phyloP scores from a whole-genome alignment of 192 early-diverging fungal species.

The Coemansia pectinata region DNA sequence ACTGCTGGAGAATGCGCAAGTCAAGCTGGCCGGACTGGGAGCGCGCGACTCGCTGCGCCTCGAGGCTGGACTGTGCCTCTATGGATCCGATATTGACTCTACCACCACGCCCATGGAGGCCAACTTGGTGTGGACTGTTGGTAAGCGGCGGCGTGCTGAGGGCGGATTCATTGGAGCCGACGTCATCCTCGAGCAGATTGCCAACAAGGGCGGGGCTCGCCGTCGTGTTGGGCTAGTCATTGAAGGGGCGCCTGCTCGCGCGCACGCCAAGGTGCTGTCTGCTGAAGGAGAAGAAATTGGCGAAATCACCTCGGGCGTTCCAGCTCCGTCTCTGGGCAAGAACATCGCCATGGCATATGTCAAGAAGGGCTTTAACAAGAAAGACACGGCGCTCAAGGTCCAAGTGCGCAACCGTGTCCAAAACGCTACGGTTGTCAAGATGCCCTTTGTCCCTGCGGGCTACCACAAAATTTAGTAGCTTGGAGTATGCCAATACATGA shows the following conservation, averaged over 20 bases:
- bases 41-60: conserved; percentile 93
- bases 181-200: conserved; percentile 82
- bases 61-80: conserved; percentile 97
- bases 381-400: conserved; percentile 87
- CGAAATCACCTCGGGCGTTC: conserved; percentile 89
- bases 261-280: conserved; percentile 67
- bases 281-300: conserved; percentile 69
- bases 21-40: conserved; percentile 92
- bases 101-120: conserved; percentile 91
- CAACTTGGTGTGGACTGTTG: conserved; percentile 93
- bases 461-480: conserved; percentile 65
- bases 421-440: conserved; percentile 82
- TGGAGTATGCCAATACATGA: not conserved
- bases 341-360: conserved; percentile 99
- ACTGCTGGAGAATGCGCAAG: conserved; percentile 68
- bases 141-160: conserved; percentile 83
- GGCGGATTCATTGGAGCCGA: conserved; percentile 92
- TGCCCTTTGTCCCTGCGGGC: conserved; percentile 89
- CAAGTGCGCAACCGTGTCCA: conserved; percentile 85
- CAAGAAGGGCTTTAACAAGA: conserved; percentile 83
- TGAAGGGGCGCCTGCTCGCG: conserved; percentile 92
- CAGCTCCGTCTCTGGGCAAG: conserved; percentile 87
- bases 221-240: conserved; percentile 89
- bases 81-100: conserved; percentile 95
- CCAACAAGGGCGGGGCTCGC: conserved; percentile 69